phyloP scores from a whole-genome alignment of 2,329 filamentous ascomycete genomes.

The Claviceps citrina region DNA sequence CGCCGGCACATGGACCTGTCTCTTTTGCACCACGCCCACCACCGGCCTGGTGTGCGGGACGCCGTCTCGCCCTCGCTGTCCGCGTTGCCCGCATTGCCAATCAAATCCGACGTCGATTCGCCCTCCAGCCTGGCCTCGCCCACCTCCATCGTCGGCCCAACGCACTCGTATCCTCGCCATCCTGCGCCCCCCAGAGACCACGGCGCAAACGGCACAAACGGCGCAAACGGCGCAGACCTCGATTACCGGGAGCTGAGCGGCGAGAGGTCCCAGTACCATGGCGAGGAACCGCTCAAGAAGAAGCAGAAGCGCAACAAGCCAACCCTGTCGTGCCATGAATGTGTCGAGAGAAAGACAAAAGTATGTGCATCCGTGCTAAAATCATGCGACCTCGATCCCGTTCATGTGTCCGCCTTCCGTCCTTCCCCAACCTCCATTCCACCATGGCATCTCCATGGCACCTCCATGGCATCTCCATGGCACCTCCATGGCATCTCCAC shows the following conservation, averaged over 20 bases:
- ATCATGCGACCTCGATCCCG: background rate
- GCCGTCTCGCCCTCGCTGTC: background rate
- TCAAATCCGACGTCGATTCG: slow-evolving; percentile 5
- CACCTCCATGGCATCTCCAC: no score
- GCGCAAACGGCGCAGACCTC: slow-evolving; percentile 6
- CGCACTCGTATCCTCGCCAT: slow-evolving; percentile 5
- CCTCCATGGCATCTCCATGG: no score
- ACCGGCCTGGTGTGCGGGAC: slow-evolving; percentile 3
- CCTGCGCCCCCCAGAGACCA: slow-evolving; percentile 1
- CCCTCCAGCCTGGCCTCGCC: slow-evolving; percentile 3
- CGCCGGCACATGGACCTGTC: slow-evolving; percentile 5
- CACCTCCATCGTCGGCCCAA: background rate
- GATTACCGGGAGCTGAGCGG: slow-evolving; percentile 6
- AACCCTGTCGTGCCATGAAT: slow-evolving; percentile 63
- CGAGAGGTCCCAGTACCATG: slow-evolving; percentile 9
- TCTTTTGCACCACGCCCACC: slow-evolving; percentile 5
- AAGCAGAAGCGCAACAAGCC: slow-evolving; percentile 78
- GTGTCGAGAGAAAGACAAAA: slow-evolving; percentile 71
- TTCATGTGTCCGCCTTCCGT: no score
- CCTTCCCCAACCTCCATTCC: background rate
- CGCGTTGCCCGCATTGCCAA: no score
- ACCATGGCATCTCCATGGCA: no score
- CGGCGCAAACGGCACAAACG: no score
- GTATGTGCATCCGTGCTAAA: slow-evolving; percentile 25
- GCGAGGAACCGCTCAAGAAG: slow-evolving; percentile 38